Conservation (phyloP, 2,329 filamentous ascomycete genomes). For the Rhytidhysteron rufulum region DNA sequence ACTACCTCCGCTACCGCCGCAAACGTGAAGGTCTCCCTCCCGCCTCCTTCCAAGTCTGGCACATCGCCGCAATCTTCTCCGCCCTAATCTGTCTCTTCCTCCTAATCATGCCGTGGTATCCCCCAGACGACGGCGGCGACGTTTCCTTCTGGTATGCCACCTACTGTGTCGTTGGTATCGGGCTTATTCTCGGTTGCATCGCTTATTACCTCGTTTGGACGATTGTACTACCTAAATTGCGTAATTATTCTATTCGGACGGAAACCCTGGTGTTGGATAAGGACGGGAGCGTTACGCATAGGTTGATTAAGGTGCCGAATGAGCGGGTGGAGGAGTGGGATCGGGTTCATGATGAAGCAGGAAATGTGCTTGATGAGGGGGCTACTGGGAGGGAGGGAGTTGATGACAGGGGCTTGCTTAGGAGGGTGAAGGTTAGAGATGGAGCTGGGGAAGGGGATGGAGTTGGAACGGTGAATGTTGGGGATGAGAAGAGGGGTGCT, state of each 20-base stretch:
- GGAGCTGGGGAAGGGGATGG: too few relatives aligned
- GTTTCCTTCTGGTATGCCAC: constrained; percentile 74
- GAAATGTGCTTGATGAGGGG: constrained; percentile 11
- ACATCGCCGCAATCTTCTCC: constrained; percentile 20
- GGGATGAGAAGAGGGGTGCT: too few relatives aligned
- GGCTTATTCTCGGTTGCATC: constrained; percentile 15
- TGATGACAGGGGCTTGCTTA: too few relatives aligned
- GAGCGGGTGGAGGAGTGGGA: constrained; percentile 25
- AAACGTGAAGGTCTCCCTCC: constrained; percentile 17
- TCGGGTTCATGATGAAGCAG: constrained; percentile 24
- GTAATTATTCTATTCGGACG: constrained; percentile 21
- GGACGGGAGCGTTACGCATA: constrained; percentile 25
- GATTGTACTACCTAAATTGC: constrained; percentile 18
- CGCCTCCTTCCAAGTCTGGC: constrained; percentile 20
- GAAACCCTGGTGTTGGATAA: constrained; percentile 21
- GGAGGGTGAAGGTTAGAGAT: too few relatives aligned
- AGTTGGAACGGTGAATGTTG: too few relatives aligned
- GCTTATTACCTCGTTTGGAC: constrained; percentile 28
- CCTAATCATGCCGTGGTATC: constrained; percentile 69
- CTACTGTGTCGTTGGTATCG: constrained; percentile 63
- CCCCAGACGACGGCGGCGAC: constrained; percentile 59
- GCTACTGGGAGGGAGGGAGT: background rate
- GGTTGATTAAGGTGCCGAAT: constrained; percentile 20
- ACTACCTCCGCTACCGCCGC: constrained; percentile 21
- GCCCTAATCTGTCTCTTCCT: constrained; percentile 36